A percentile compares a stretch with the other conserved stretches of the same genome.
Conservation (phyloP, 345 rosid genomes). For the Gynandropsis gynandra region DNA sequence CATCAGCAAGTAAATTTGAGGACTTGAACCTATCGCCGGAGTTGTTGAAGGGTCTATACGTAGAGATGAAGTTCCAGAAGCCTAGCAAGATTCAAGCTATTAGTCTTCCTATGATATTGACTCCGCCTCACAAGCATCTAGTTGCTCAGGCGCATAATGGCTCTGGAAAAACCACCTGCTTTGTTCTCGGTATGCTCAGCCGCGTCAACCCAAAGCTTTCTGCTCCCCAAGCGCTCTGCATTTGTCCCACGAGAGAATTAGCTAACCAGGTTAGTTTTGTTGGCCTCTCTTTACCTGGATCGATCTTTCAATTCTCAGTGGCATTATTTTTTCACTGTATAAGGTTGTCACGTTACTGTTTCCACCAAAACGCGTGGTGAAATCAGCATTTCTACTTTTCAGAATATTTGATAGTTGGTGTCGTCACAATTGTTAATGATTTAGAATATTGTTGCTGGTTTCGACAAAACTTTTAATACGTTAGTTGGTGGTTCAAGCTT, state of each 20-base stretch:
- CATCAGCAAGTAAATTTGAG: conserved; percentile 71
- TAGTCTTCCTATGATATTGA: conserved; percentile 88
- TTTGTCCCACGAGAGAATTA: conserved; percentile 92
- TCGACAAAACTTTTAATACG: no score
- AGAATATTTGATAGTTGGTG: no score
- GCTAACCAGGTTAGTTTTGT: conserved; percentile 67
- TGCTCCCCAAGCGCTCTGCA: conserved; percentile 86
- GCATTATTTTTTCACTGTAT: no score
- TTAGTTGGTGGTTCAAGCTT: no score
- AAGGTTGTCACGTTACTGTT: no score
- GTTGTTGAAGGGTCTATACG: conserved; percentile 78
- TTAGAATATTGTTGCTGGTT: background rate
- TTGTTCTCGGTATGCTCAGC: conserved; percentile 89
- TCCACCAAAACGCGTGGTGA: no score
- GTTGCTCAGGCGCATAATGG: conserved; percentile 97
- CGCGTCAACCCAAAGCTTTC: conserved; percentile 54
- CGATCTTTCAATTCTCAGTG: no score
- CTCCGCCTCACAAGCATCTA: conserved; percentile 72
- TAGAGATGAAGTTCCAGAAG: conserved; percentile 84
- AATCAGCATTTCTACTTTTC: no score
- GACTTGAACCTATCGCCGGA: conserved; percentile 75
- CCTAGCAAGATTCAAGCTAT: conserved; percentile 95
- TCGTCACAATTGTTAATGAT: no score
- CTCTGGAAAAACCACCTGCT: conserved; percentile 95
- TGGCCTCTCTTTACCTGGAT: no score